A percentile compares a stretch with the other conserved stretches of the same genome.
phyloP scores from a whole-genome alignment of 306 rosid species.

The Begonia loranthoides region DNA sequence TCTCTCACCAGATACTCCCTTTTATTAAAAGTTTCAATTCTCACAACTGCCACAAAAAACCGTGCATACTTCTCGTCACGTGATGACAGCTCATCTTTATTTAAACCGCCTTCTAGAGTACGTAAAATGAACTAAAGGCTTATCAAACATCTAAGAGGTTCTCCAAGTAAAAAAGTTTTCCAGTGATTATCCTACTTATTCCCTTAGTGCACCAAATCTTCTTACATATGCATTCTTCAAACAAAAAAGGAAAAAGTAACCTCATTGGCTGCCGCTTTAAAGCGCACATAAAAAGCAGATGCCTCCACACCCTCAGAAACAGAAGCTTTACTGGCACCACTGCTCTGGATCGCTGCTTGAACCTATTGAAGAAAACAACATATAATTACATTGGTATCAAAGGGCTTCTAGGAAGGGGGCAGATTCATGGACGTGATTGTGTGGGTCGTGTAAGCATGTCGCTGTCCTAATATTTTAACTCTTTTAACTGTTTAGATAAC shows the following conservation, averaged over 20 bases:
- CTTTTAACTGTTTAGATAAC: slow-evolving; percentile 24
- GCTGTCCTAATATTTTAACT: not conserved
- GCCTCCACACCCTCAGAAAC: slow-evolving; percentile 98
- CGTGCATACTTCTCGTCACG: too few species aligned
- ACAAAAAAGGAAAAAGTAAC: slow-evolving; percentile 23
- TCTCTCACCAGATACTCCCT: too few species aligned
- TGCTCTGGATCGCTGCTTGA: slow-evolving; percentile 76
- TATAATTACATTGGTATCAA: not conserved
- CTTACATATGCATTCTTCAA: not conserved
- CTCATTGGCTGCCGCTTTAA: slow-evolving; percentile 98
- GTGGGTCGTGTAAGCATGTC: slow-evolving; percentile 1
- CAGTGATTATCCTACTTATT: slow-evolving; percentile 2
- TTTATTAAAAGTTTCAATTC: too few species aligned
- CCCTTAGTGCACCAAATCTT: not conserved
- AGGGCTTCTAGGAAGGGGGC: not conserved
- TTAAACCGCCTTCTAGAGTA: too few species aligned
- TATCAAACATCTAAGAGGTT: slow-evolving; percentile 1
- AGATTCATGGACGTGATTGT: not conserved
- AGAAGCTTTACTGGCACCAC: slow-evolving; percentile 49
- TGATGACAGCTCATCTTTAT: too few species aligned
- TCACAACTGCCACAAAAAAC: too few species aligned
- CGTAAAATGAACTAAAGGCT: too few species aligned
- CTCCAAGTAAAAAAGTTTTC: slow-evolving; percentile 10
- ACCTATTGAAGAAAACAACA: slow-evolving; percentile 45
- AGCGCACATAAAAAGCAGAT: slow-evolving; percentile 90